Base-by-base conservation (phyloP, 2,329 filamentous ascomycete genomes). In the Curvularia sp. region DNA sequence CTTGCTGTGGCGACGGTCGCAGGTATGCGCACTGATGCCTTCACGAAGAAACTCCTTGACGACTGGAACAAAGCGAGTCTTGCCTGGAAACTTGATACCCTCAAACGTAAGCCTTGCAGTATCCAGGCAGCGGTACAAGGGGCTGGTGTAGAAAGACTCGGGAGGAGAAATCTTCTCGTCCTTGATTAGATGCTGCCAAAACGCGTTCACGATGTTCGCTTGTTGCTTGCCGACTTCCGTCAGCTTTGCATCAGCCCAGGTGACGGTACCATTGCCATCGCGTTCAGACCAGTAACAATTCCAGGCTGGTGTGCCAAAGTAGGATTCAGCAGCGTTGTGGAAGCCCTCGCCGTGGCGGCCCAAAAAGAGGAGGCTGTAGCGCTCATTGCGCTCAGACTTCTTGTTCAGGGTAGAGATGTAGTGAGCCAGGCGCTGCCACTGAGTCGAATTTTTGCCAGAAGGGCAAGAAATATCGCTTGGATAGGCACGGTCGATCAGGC, bases 291-390 rank as follows among this genome's bases (percentile, higher is more conserved):
- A 91, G 78, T 90, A 89, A 73, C 86, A 84, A 76, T 91, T 88
- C 89, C 88, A 91, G 2, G 85, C 86, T 1, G 86, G 83, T 0
- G 88, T 90, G 47, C 88, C 88, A 65, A 89, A 91, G 72, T 82
- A 88, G 28, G 80, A 79, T 75, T 90, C 86, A 13, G 88, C 88
- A 6, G 85, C 85, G 67, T 89, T 89, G 74, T 88, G 85, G 58
- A 79, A 80, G 4, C 89, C 89, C 75, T 92, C 84, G 22, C 89
- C 89, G 69, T 92, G 89, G 39, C 89, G 85, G 42, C 85, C 88
- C 73, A 90, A 81, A 74, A 88, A 88, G 30, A 92, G 71, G 9
- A 92, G 80, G 68, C 89, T 88, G 79, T 90, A 91, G 30, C 81
- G 77, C 13, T 83, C 81, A 49, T 79, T 81, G 9, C 75, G 72